Base-by-base conservation (phyloP, 805 yeast species). In the Saturnispora quitensis region DNA sequence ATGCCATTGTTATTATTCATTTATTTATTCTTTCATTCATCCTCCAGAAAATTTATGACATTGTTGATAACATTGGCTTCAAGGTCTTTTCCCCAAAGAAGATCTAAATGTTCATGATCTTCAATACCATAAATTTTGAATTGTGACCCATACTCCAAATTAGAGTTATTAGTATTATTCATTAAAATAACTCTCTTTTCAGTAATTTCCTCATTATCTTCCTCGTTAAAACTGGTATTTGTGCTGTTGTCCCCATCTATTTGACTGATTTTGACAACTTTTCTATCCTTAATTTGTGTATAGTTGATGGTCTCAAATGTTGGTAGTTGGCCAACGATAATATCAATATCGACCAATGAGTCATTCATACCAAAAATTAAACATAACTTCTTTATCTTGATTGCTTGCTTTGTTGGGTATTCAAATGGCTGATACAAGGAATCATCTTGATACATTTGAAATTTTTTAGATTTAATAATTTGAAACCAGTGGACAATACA, bases 401-500 rank as follows among this genome's bases (percentile, higher is more conserved):
- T 83, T 55, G 80, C 81, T 15, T 76, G 68, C 53, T 70, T 67
- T 12, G 62, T 66, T 36, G 68, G 66, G 50, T 65, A 65, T 55
- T 66, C 61, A 56, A 67, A 65, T 10, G 69, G 36, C 81, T 81
- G 52, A 84, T 91, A 71, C 64, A 80, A 48, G 66, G 75, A 53
- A 70, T 77, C 56, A 56, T 88, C 96, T 61, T 86, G 93, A 67
- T 81, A 91, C 96, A 93, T 85, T 66, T 90, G 96, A 66, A 91
- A 90, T 46, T 78, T 75, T 45, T 78, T 79, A 6, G 85, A 74
- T 49, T 84, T 74, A 55, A 91, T 86, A 50, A 91, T 90, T 68
- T 89, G 96, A 61, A 89, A 88, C 97, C 97, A 89, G 67, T 89
- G 97, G n/a, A 89, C 97, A 44, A 89, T 89, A 9, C 86, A 79